A percentile compares a stretch with the other conserved stretches of the same genome.
Evolutionary conservation across 495 filamentous ascomycete genomes (phyloP).

Genomic region (Staphylotrichum longicolle): DNA sequence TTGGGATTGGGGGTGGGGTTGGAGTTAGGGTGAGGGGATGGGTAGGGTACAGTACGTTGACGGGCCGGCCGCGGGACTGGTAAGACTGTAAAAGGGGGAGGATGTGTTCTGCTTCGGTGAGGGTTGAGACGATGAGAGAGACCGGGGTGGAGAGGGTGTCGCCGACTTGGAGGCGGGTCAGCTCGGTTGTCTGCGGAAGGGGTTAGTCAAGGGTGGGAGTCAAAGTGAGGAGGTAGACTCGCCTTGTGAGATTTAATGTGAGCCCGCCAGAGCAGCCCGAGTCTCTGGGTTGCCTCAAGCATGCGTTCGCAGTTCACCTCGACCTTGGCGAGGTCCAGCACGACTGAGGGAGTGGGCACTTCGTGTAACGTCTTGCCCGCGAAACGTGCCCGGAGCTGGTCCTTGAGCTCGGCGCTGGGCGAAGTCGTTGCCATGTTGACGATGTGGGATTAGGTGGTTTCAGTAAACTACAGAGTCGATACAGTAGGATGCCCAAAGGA

Average conservation of each 20-base stretch:
- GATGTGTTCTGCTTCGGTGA: conserved; percentile 71
- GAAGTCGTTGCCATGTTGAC: conserved; percentile 21
- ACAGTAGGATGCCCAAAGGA: too few relatives aligned
- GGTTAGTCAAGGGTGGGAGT: conserved; percentile 10
- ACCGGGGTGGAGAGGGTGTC: conserved; percentile 47
- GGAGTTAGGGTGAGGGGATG: conserved; percentile 1
- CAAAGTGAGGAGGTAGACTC: conserved; percentile 12
- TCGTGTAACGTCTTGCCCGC: conserved; percentile 61
- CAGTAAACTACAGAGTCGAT: not conserved
- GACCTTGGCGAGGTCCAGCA: conserved; percentile 69
- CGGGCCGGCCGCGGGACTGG: conserved; percentile 45
- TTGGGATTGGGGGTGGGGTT: not conserved
- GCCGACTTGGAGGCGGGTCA: conserved; percentile 73
- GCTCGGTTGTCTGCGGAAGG: conserved; percentile 54
- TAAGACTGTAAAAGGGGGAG: conserved; percentile 60
- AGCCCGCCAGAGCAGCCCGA: conserved; percentile 68
- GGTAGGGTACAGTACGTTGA: conserved; percentile 50
- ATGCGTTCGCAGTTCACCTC: conserved; percentile 70
- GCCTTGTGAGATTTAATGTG: conserved; percentile 91
- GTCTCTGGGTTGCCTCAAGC: conserved; percentile 57
- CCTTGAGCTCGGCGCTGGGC: conserved; percentile 34
- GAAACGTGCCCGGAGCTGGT: conserved; percentile 48
- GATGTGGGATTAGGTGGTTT: not conserved
- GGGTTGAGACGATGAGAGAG: conserved; percentile 74
- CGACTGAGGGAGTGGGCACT: conserved; percentile 63